These are phyloP conservation scores for Colletotrichum tanaceti DNA, from an alignment of 2,329 filamentous ascomycete genomes.

Conservation along the genomic window DNA sequence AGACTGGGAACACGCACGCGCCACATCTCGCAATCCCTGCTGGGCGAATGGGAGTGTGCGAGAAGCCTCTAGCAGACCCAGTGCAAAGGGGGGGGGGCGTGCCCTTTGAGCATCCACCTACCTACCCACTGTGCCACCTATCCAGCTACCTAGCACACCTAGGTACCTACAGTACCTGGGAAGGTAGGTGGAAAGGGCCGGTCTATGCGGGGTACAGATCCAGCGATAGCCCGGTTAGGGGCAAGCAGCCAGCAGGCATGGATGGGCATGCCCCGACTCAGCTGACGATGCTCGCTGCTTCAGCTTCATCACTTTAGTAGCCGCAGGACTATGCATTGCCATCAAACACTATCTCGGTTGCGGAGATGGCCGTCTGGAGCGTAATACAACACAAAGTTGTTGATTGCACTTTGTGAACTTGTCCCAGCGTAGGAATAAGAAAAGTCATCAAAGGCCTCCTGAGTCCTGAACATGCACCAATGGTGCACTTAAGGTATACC, in stretches of 20 bases:
- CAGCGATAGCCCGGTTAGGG: background rate
- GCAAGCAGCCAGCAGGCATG: slow-evolving; percentile 24
- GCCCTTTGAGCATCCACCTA: slow-evolving; percentile 1
- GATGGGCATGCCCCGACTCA: slow-evolving; percentile 26
- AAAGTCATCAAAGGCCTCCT: slow-evolving; percentile 17
- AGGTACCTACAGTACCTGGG: background rate
- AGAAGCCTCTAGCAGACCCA: background rate
- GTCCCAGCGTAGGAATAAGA: background rate
- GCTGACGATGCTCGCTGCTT: slow-evolving; percentile 19
- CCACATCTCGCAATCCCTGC: slow-evolving; percentile 32
- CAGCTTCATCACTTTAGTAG: slow-evolving; percentile 19
- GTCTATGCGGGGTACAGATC: slow-evolving; percentile 30
- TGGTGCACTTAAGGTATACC: too few species aligned
- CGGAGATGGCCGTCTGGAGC: slow-evolving; percentile 21
- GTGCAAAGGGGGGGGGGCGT: slow-evolving; percentile 1
- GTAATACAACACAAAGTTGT: slow-evolving; percentile 3
- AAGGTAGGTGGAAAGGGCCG: slow-evolving; percentile 17
- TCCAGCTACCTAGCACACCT: too few species aligned
- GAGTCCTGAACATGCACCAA: background rate
- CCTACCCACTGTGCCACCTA: too few species aligned
- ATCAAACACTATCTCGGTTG: slow-evolving; percentile 12
- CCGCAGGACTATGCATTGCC: slow-evolving; percentile 27
- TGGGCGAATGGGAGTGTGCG: slow-evolving; percentile 31
- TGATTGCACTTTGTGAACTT: slow-evolving; percentile 1
- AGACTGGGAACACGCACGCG: slow-evolving; percentile 31